Evolutionary conservation across 163 green algal genomes (phyloP), one percentile per base, ranked within the genome.

Genomic region (Prototheca cutis): DNA sequence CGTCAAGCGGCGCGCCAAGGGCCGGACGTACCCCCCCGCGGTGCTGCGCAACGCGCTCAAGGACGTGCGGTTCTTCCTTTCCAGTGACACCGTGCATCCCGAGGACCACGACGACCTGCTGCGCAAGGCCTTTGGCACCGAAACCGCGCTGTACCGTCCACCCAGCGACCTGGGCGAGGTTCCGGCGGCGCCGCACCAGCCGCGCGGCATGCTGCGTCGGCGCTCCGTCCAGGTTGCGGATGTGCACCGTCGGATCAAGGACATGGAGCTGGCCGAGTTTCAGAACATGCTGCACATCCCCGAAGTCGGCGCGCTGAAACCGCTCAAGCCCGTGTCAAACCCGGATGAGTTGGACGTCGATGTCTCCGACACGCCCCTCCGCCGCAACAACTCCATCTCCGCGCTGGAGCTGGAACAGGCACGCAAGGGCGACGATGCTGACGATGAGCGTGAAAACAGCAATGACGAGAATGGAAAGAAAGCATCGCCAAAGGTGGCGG

Each of bases 211-310:
- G 25, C 27, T 58, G n/a, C 4, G 40, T 17, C 29, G 52, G 24
- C 51, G 21, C 40, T 66, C 48, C 4, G 61, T 72, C 8, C 66
- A 78, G 53, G 66, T 78, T 6, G 67, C 55, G 7, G 71, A 78
- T 33, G 58, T 77, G 52, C 71, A 78, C 53, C 61, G 58, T 18
- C 62, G 71, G 32, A 52, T 78, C 21, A 58, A 78, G 29, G 56
- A 72, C 51, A 55, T 72, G 40, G 61, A 67, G 4, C 15, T 78
- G 7, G 48, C 48, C 32, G 62, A 68, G 53, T 68, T 68, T 32
- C 54, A 59, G 62, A 28, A 54, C 28, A 54, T 64, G 27, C 47
- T 64, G 33, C 52, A 55, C 30, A 21, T 58, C 18, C 42, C 42
- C 13, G 6, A 51, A 5, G 42, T 51, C 18, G 42, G 42, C 42